These are phyloP conservation scores for Ceratocystis destructans DNA, from an alignment of 2,329 filamentous ascomycete species.

Conservation along the genomic window DNA sequence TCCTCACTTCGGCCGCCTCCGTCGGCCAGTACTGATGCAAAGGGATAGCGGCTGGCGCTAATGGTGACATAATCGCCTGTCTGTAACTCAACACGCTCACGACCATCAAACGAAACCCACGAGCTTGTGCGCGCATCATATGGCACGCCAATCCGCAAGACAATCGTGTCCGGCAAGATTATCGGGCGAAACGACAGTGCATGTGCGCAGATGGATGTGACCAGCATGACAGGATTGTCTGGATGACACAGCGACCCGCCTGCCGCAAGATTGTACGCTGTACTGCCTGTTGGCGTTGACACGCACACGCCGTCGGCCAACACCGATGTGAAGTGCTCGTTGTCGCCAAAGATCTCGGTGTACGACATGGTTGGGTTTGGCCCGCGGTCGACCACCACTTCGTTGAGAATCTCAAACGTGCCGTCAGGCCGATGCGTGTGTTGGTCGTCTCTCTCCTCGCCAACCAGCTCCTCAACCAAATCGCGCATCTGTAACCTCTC, in stretches of 20 bases:
- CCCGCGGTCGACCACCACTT: slow-evolving; percentile 89
- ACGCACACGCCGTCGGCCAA: slow-evolving; percentile 89
- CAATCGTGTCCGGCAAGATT: slow-evolving; percentile 89
- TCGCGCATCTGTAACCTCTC: slow-evolving; percentile 39
- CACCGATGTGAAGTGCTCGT: slow-evolving; percentile 88
- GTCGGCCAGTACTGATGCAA: slow-evolving; percentile 59
- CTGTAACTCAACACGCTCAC: slow-evolving; percentile 66
- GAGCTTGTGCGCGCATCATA: slow-evolving; percentile 79
- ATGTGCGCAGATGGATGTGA: slow-evolving; percentile 89
- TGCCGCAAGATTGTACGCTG: slow-evolving; percentile 88
- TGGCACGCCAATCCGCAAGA: slow-evolving; percentile 83
- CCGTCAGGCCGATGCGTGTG: slow-evolving; percentile 74
- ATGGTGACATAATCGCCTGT: slow-evolving; percentile 78
- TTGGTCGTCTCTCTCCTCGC: slow-evolving; percentile 69
- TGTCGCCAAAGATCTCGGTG: slow-evolving; percentile 84
- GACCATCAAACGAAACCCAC: slow-evolving; percentile 97
- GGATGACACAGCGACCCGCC: slow-evolving; percentile 93
- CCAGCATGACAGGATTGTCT: slow-evolving; percentile 88
- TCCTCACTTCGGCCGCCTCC: slow-evolving; percentile 54
- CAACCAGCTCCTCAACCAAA: slow-evolving; percentile 79
- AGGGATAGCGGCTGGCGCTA: slow-evolving; percentile 66
- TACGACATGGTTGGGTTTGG: slow-evolving; percentile 90
- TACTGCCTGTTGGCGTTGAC: slow-evolving; percentile 86
- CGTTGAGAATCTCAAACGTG: slow-evolving; percentile 84
- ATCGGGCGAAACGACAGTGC: slow-evolving; percentile 94